Conservation (phyloP, 2,329 filamentous ascomycete genomes). For the Oidium heveae region DNA sequence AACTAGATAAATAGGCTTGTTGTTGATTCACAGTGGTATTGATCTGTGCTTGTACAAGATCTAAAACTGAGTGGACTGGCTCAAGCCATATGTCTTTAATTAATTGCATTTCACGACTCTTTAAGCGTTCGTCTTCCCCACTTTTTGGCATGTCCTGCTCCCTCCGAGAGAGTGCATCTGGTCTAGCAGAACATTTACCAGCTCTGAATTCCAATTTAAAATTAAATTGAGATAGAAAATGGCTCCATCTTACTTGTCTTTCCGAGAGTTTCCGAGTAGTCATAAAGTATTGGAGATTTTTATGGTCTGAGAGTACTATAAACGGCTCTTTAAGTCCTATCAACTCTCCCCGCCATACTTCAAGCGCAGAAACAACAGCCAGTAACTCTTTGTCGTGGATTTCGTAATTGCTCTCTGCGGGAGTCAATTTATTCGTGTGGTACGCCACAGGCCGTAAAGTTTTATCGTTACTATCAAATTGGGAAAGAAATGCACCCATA, state of each 20-base stretch:
- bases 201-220: conserved; percentile 1
- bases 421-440: background rate
- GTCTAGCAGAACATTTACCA: background rate
- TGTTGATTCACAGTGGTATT: too few relatives aligned
- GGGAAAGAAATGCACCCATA: background rate
- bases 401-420: background rate
- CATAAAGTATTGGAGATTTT: background rate
- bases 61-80: too few relatives aligned
- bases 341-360: too few relatives aligned
- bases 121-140: background rate
- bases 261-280: background rate
- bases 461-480: background rate
- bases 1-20: too few relatives aligned
- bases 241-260: background rate
- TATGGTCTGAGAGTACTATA: background rate
- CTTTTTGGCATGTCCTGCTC: background rate
- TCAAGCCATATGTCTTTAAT: background rate
- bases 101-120: background rate
- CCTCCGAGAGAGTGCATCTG: background rate
- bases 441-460: background rate
- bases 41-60: too few relatives aligned
- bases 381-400: background rate
- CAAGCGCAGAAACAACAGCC: too few relatives aligned
- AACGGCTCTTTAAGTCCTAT: background rate
- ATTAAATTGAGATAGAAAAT: background rate